Percentiles rank a stretch among this genome's conserved stretches.
Evolutionary conservation across 148 eudicot genomes (phyloP).

Genomic region (Nyssa sinensis): DNA sequence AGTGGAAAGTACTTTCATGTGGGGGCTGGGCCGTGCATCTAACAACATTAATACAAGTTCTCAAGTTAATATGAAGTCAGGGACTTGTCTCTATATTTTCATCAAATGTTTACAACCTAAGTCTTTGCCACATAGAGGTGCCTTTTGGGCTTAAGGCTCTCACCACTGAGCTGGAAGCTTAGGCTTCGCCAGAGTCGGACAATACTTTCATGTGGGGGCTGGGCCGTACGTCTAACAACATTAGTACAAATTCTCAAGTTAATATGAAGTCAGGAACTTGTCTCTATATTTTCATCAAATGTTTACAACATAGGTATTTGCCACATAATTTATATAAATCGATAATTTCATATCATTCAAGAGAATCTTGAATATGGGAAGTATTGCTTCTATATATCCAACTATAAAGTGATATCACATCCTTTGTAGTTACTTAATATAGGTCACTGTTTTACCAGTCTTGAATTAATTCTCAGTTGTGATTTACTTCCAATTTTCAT

Average conservation of each 20-base stretch:
- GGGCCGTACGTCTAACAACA: too few species aligned
- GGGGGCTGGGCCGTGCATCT: too few species aligned
- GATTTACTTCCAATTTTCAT: too few species aligned
- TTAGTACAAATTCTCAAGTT: background rate
- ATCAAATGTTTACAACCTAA: background rate
- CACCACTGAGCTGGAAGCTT: too few species aligned
- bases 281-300: background rate
- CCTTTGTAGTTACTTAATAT: too few species aligned
- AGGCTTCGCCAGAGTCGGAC: too few species aligned
- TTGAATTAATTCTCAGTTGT: too few species aligned
- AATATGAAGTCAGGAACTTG: background rate
- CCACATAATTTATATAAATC: background rate
- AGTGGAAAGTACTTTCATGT: too few species aligned
- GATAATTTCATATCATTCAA: background rate
- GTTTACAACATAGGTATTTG: background rate
- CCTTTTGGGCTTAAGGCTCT: too few species aligned
- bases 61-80: background rate
- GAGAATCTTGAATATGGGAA: slow-evolving; percentile 1
- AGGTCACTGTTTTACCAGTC: background rate
- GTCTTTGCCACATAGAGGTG: background rate
- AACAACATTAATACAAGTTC: background rate
- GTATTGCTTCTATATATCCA: background rate
- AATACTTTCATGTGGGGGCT: too few species aligned
- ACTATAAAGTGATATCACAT: too few species aligned
- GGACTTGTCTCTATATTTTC: background rate